Base-by-base conservation (phyloP, 108 stramenopile species). In the Conticribra weissflogii region DNA sequence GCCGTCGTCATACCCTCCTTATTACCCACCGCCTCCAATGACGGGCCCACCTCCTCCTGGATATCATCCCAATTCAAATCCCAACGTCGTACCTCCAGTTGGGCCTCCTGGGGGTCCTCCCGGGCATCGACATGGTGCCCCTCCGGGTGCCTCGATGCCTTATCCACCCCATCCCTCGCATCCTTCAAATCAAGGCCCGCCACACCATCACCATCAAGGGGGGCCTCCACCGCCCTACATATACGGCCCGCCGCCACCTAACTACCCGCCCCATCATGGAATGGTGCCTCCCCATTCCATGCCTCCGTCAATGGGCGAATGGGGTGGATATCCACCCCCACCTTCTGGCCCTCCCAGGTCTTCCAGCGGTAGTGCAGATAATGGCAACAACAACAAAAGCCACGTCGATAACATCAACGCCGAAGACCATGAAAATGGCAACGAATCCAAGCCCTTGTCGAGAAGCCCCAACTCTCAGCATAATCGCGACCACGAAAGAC, bases 1-100 rank as follows among this genome's bases (percentile, higher is more conserved):
- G 16, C 52, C 21, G 14, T 25, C 52, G 19, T 25, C 21, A 24
- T 25, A 24, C 24, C 47, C 61, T 47, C 17, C 61, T 9, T 47
- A 62, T 48, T 62, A 62, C 48, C 24, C 61, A 15, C 61, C 3
- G 12, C 3, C 46, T 0, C 61, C 44, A 49, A 59, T 22, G 41
- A 36, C 19, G 45, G 59, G 59, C 8, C 46, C 45, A 9, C 18
- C 24, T 27, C 48, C 61, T 44, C 59, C 59, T 4, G 15, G n/a
- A n/a, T n/a, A n/a, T n/a, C n/a, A n/a, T n/a, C n/a, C n/a, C n/a
- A n/a, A n/a, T n/a, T n/a, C n/a, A n/a, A n/a, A n/a, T n/a, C n/a
- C n/a, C n/a, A n/a, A n/a, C n/a, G n/a, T n/a, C n/a, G n/a, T n/a
- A n/a, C n/a, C n/a, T n/a, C n/a, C n/a, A n/a, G n/a, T n/a, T n/a